phyloP scores from a whole-genome alignment of 2,329 filamentous ascomycete genomes.

The Penicillium sp. region DNA sequence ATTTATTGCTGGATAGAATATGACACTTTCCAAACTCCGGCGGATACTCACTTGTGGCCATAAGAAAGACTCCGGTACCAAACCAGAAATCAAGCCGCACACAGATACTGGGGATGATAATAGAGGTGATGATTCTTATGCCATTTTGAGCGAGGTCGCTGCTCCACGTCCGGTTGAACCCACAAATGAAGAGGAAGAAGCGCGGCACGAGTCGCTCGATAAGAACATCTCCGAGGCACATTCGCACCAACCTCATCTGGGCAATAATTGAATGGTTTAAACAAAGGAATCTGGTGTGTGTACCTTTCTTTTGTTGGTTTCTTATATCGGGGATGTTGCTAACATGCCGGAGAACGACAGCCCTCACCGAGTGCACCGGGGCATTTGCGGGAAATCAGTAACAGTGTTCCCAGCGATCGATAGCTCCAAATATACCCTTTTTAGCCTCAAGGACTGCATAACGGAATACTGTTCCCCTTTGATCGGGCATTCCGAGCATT shows the following conservation, averaged over 20 bases:
- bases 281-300: not conserved
- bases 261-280: conserved; percentile 1
- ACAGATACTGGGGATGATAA: not conserved
- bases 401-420: not conserved
- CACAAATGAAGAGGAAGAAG: not conserved
- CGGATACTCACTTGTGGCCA: not conserved
- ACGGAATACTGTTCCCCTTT: not conserved
- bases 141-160: conserved; percentile 1
- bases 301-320: not conserved
- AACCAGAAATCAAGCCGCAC: not conserved
- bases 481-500: not conserved
- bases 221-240: not conserved
- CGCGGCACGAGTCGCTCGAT: not conserved
- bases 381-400: too few relatives aligned
- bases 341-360: not conserved
- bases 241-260: not conserved
- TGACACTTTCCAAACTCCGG: not conserved
- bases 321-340: not conserved
- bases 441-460: not conserved
- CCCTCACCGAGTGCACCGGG: not conserved
- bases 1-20: not conserved
- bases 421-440: too few relatives aligned
- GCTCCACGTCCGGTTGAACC: not conserved
- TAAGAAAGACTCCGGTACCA: not conserved
- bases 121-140: not conserved